Percentiles rank a stretch among this genome's conserved stretches.
These are phyloP conservation scores for Ascochyta pisi DNA, from an alignment of 2,329 filamentous ascomycete genomes.

Conservation along the genomic window DNA sequence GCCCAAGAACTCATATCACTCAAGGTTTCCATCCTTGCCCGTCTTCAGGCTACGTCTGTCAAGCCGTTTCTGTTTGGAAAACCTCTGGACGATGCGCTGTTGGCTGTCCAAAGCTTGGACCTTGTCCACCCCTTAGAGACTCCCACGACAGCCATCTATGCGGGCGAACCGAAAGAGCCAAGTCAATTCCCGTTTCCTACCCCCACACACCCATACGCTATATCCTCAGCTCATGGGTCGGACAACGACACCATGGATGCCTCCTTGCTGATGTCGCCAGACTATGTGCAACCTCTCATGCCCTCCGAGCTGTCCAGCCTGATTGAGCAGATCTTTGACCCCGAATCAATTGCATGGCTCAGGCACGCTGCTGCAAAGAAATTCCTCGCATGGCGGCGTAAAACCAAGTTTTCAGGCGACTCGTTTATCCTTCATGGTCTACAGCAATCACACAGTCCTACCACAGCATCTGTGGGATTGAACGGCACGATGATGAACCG, in stretches of 20 bases:
- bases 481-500: constrained; percentile 34
- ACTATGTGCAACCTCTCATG: constrained; percentile 82
- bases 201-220: constrained; percentile 68
- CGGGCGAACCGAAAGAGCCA: constrained; percentile 17
- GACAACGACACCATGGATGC: constrained; percentile 90
- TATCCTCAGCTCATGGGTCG: constrained; percentile 75
- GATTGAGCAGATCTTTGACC: constrained; percentile 77
- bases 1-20: constrained; percentile 62
- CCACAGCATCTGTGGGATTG: constrained; percentile 40
- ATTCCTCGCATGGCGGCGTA: constrained; percentile 72
- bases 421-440: constrained; percentile 38
- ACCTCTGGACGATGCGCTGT: constrained; percentile 43
- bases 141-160: constrained; percentile 3
- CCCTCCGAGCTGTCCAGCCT: constrained; percentile 75
- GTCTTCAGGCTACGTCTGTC: constrained; percentile 65
- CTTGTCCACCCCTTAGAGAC: constrained; percentile 18
- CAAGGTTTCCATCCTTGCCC: constrained; percentile 66
- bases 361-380: constrained; percentile 85
- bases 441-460: constrained; percentile 34
- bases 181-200: constrained; percentile 38
- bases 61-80: constrained; percentile 71
- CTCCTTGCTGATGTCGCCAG: constrained; percentile 88
- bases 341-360: constrained; percentile 79
- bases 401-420: constrained; percentile 41
- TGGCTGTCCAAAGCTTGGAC: constrained; percentile 43